Evolutionary conservation across 805 yeast genomes (phyloP).

Genomic region (Lipomyces yamadae): DNA sequence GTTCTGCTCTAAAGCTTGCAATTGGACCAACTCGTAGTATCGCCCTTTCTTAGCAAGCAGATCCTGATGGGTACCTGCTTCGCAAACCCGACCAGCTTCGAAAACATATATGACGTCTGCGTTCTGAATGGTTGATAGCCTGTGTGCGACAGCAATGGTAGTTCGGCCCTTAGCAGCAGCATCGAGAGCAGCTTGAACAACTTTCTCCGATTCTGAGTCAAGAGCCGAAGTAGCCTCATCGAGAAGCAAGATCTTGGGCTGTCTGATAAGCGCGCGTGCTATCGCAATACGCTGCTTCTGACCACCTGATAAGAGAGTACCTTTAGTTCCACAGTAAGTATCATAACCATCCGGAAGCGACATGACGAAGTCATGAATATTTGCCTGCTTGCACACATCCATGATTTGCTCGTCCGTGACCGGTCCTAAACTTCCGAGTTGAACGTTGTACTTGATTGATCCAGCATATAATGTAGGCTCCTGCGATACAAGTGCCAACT

Average conservation of each 20-base stretch:
- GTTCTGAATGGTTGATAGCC: constrained; percentile 63
- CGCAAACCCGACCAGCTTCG: constrained; percentile 59
- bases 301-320: constrained; percentile 64
- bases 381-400: constrained; percentile 58
- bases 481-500: constrained; percentile 65
- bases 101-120: constrained; percentile 60
- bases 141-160: constrained; percentile 74
- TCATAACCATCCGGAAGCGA: constrained; percentile 65
- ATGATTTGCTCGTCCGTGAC: constrained; percentile 53
- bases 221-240: constrained; percentile 64
- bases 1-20: constrained; percentile 46
- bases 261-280: constrained; percentile 63
- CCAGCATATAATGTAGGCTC: constrained; percentile 66
- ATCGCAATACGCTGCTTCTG: constrained; percentile 68
- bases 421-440: constrained; percentile 52
- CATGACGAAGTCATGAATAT: constrained; percentile 60
- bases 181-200: constrained; percentile 64
- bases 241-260: constrained; percentile 58
- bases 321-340: constrained; percentile 55
- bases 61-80: constrained; percentile 54
- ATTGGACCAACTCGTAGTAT: constrained; percentile 49
- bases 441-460: constrained; percentile 59
- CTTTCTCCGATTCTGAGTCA: constrained; percentile 64
- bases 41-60: constrained; percentile 47
- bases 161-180: constrained; percentile 66